phyloP scores from a whole-genome alignment of 139 green algal species.

The Marvania coccoides region DNA sequence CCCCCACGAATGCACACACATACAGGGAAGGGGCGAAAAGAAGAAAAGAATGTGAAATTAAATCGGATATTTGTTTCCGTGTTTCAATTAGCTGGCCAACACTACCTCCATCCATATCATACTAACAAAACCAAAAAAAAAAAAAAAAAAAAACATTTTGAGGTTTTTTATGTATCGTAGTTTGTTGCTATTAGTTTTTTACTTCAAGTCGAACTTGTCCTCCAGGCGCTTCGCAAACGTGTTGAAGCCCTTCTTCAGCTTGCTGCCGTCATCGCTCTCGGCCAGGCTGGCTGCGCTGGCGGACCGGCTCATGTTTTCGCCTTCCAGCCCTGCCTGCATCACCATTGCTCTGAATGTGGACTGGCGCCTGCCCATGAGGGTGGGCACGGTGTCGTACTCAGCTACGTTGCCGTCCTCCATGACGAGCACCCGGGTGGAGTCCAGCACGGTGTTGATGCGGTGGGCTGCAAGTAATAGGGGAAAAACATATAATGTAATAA shows the following conservation, averaged over 20 bases:
- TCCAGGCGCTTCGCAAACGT: conserved; percentile 20
- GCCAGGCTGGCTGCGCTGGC: not conserved
- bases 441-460: conserved; percentile 73
- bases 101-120: too few relatives aligned
- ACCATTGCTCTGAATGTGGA: conserved; percentile 29
- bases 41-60: too few relatives aligned
- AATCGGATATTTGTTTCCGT: too few relatives aligned
- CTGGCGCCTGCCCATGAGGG: conserved; percentile 12
- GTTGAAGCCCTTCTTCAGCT: not conserved
- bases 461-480: too few relatives aligned
- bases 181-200: too few relatives aligned
- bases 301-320: not conserved
- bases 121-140: too few relatives aligned
- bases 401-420: conserved; percentile 49
- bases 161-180: not conserved
- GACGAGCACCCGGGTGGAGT: conserved; percentile 60
- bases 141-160: conserved; percentile 6
- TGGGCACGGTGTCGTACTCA: conserved; percentile 40
- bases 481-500: too few relatives aligned
- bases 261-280: not conserved
- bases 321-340: not conserved
- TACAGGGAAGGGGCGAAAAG: too few relatives aligned
- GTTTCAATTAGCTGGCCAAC: too few relatives aligned
- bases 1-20: too few relatives aligned
- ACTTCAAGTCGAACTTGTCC: conserved; percentile 3